A percentile compares a stretch with the other conserved stretches of the same genome.
phyloP scores from a whole-genome alignment of 75 land plant species.

The Cupressus sempervirens region DNA sequence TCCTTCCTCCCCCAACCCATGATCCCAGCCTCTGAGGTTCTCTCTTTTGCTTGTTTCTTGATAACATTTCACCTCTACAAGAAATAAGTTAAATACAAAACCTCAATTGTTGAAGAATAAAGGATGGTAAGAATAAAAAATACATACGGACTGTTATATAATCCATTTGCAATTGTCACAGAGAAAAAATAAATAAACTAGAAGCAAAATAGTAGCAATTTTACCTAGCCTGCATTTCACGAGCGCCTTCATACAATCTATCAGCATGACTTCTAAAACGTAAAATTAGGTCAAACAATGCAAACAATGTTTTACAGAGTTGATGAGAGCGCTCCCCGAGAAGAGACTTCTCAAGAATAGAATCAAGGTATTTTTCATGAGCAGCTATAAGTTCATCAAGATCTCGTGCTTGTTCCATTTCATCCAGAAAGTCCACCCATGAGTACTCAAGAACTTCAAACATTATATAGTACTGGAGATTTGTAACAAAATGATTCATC shows the following conservation, averaged over 20 bases:
- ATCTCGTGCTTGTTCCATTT: constrained; percentile 90
- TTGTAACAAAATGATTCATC: constrained; percentile 98
- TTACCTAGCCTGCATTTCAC: constrained; percentile 85
- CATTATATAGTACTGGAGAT: constrained; percentile 98
- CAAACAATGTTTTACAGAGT: constrained; percentile 67
- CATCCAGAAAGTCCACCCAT: constrained; percentile 86
- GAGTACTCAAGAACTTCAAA: constrained; percentile 99
- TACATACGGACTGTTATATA: background rate
- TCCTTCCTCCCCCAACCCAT: constrained; percentile 58
- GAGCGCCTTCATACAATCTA: constrained; percentile 78
- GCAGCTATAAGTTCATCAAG: constrained; percentile 92
- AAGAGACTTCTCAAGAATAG: constrained; percentile 92
- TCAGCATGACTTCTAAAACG: constrained; percentile 84
- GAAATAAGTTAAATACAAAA: background rate
- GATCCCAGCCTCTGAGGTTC: constrained; percentile 31
- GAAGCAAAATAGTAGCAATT: background rate
- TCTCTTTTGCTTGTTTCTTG: constrained; percentile 27
- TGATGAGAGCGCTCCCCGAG: constrained; percentile 84
- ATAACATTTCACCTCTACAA: constrained; percentile 40
- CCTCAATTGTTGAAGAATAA: background rate
- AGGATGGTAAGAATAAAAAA: background rate
- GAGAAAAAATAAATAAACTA: background rate
- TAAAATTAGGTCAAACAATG: constrained; percentile 84
- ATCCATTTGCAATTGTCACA: background rate
- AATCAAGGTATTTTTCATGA: constrained; percentile 90